Evolutionary conservation across 2,329 filamentous ascomycete genomes (phyloP).

Genomic region (Aureobasidium zeae): DNA sequence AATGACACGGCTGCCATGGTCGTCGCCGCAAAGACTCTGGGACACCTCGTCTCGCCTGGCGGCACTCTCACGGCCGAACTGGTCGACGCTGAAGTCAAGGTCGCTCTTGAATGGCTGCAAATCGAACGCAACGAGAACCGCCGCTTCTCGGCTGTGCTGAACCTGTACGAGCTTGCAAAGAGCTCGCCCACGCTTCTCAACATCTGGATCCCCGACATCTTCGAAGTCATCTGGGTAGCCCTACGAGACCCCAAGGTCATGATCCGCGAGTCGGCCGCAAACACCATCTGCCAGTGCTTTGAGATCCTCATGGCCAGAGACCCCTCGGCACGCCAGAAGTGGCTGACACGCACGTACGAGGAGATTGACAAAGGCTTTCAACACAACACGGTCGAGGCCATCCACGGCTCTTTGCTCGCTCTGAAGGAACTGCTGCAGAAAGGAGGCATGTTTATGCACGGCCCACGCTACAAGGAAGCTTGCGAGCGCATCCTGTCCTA

Average conservation of each 20-base stretch:
- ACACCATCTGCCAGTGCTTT: slow-evolving; percentile 91
- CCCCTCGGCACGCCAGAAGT: slow-evolving; percentile 72
- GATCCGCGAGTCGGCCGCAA: slow-evolving; percentile 83
- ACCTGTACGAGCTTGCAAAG: slow-evolving; percentile 79
- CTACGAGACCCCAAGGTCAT: slow-evolving; percentile 81
- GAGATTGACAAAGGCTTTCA: slow-evolving; percentile 74
- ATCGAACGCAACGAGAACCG: slow-evolving; percentile 89
- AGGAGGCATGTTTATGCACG: slow-evolving; percentile 98
- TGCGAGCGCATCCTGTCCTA: slow-evolving; percentile 89
- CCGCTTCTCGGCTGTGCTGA: slow-evolving; percentile 83
- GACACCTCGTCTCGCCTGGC: slow-evolving; percentile 82
- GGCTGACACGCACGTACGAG: slow-evolving; percentile 85
- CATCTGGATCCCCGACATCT: slow-evolving; percentile 86
- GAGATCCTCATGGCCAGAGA: slow-evolving; percentile 92
- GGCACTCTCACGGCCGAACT: slow-evolving; percentile 90
- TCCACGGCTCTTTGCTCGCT: slow-evolving; percentile 89
- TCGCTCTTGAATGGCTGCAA: slow-evolving; percentile 91
- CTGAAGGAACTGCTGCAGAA: slow-evolving; percentile 88
- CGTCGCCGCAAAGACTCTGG: slow-evolving; percentile 77
- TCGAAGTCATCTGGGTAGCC: slow-evolving; percentile 93
- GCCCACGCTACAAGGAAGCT: slow-evolving; percentile 72
- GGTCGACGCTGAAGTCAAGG: slow-evolving; percentile 94
- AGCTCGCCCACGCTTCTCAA: slow-evolving; percentile 95
- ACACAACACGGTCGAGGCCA: slow-evolving; percentile 70
- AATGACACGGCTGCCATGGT: slow-evolving; percentile 89